Base-by-base conservation (phyloP, 2,329 filamentous ascomycete species). In the Aspergillus chevalieri region DNA sequence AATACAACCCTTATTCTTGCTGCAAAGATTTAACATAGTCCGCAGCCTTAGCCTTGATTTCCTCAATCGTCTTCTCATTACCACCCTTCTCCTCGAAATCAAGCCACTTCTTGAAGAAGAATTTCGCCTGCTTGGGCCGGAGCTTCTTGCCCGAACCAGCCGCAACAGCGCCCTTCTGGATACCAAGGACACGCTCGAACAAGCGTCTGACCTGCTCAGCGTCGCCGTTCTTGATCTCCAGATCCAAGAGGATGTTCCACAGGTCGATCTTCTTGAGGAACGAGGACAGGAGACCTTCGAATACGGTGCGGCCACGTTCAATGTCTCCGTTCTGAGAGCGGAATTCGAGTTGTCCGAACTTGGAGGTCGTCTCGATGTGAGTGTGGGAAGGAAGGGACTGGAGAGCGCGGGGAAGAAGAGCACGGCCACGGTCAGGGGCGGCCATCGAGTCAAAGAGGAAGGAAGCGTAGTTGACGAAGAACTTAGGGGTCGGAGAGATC, bases 381-480 rank as follows among this genome's bases (percentile, higher is more conserved):
- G 85, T 80, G 46, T 80, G 79, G 17, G 76, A 68, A 22, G 86
- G 84, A 2, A 98, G 82, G 6, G 88, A 87, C 71, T 97, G 91
- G 8, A 87, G 84, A 14, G 93, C 92, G 39, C 92, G 86, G 2
- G 85, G 79, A 5, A 97, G 82, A 12, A 98, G 81, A 1, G 82
- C 83, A 48, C 90, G 85, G 3, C 85, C 87, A 6, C 84, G 82
- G n/a, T 85, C 85, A 1, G 89, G 81, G 9, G 85, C 79, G 50
- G 80, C 76, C 52, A 82, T 73, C 1, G 82, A 87, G 51, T 86
- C 84, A 73, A 95, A 86, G 49, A 98, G 78, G 79, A 96, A 97
- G 62, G 87, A 86, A 21, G 91, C 92, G 71, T 96, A 97, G 75
- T 97, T 96, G 70, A 86, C 78, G 89, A 91, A 98, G 58, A 96